Percentiles rank a stretch among this genome's conserved stretches.
Evolutionary conservation across 2,329 filamentous ascomycete genomes (phyloP).

Genomic region (Drechslera avenae): DNA sequence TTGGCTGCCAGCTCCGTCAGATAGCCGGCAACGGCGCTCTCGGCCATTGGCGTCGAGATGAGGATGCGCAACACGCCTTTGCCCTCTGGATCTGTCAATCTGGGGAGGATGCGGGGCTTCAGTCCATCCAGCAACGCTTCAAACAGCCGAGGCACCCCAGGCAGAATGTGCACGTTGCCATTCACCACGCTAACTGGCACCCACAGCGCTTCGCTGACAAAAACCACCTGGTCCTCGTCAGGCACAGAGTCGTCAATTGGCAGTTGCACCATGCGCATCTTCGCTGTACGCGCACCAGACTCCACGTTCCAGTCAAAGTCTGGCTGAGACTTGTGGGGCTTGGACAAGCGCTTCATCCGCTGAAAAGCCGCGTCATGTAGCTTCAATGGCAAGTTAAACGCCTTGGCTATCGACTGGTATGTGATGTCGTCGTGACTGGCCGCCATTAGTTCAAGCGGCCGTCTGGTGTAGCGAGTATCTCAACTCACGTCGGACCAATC

Average conservation of each 20-base stretch:
- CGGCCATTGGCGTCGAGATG: conserved; percentile 84
- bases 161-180: conserved; percentile 90
- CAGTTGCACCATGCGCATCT: conserved; percentile 87
- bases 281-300: conserved; percentile 76
- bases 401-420: conserved; percentile 90
- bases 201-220: conserved; percentile 82
- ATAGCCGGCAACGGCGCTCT: conserved; percentile 83
- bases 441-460: conserved; percentile 23
- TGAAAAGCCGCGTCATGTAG: conserved; percentile 77
- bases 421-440: conserved; percentile 94
- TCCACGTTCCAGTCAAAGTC: conserved; percentile 85
- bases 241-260: conserved; percentile 73
- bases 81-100: conserved; percentile 77
- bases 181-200: conserved; percentile 89
- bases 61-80: conserved; percentile 79
- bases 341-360: conserved; percentile 82
- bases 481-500: conserved; percentile 86
- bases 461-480: conserved; percentile 12
- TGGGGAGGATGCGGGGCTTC: conserved; percentile 71
- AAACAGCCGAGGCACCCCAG: conserved; percentile 86
- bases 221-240: conserved; percentile 74
- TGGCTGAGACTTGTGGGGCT: conserved; percentile 72
- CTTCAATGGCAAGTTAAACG: conserved; percentile 76
- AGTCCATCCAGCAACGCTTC: conserved; percentile 77
- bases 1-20: conserved; percentile 77